A percentile compares a stretch with the other conserved stretches of the same genome.
Evolutionary conservation across 805 yeast species (phyloP).

Genomic region (Cyberlindnera maritima): DNA sequence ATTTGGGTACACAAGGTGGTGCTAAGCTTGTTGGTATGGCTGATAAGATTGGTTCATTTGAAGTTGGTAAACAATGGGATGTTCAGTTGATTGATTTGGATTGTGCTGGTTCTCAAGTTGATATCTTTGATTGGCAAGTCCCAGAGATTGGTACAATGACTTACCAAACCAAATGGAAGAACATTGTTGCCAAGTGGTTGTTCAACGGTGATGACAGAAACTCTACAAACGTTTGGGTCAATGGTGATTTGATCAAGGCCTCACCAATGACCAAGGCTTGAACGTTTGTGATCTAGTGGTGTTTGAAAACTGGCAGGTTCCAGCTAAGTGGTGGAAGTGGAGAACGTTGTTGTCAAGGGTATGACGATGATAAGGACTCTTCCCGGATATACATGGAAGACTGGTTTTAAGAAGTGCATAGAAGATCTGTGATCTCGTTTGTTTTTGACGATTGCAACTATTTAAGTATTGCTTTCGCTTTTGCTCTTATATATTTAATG

Average conservation of each 20-base stretch:
- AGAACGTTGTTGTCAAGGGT: slow-evolving; percentile 1
- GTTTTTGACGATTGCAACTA: background rate
- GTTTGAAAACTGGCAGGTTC: slow-evolving; percentile 2
- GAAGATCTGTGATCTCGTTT: background rate
- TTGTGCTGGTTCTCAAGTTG: slow-evolving; percentile 56
- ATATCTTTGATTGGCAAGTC: slow-evolving; percentile 73
- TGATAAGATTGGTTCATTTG: slow-evolving; percentile 64
- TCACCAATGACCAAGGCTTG: slow-evolving; percentile 43
- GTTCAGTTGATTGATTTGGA: slow-evolving; percentile 71
- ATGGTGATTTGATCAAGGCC: slow-evolving; percentile 65
- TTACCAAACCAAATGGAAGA: slow-evolving; percentile 43
- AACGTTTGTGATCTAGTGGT: background rate
- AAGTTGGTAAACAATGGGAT: slow-evolving; percentile 78
- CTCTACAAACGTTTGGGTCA: slow-evolving; percentile 75
- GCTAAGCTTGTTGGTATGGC: slow-evolving; percentile 69
- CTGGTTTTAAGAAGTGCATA: background rate
- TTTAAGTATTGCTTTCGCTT: background rate
- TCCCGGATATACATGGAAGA: background rate
- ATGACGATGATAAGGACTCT: background rate
- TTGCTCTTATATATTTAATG: background rate
- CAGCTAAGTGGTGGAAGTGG: slow-evolving; percentile 3
- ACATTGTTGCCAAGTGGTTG: slow-evolving; percentile 82
- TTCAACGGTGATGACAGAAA: slow-evolving; percentile 95
- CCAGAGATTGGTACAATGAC: slow-evolving; percentile 29
- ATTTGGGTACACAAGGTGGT: slow-evolving; percentile 86